Base-by-base conservation (phyloP, 83 land plant genomes). In the Isoetes engelmannii region DNA sequence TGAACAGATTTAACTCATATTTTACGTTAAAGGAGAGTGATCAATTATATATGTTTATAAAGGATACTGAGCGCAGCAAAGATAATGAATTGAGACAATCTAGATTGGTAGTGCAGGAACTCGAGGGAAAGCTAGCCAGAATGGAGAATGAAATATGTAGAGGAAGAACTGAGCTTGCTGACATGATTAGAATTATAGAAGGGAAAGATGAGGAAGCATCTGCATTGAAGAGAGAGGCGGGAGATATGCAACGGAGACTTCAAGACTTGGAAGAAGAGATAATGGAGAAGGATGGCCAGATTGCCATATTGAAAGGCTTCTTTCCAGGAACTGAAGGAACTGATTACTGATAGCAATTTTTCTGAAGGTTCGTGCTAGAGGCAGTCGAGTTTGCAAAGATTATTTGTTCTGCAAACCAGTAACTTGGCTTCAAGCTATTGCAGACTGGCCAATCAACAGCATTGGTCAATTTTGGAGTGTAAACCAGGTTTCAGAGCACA, bases 261-360 rank as follows among this genome's bases (percentile, higher is more conserved):
- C 74, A 72, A 57, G 50, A n/a, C 18, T 63, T 72, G 50, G 74
- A 72, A 65, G 74, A 72, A 6, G 72, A 72, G 21, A 49, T 72
- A 3, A 45, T 72, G 56, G 58, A 65, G 43, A 72, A 72, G 44
- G 74, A 72, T 43, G 74, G 74, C 5, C 74, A 72, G 66, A 72
- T 72, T 49, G 18, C 74, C 37, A 72, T 72, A 41, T 63, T 72
- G 20, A 72, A 72, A 72, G 57, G 68, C 13, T 51, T 45, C 18
- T 65, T 72, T 41, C 54, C 17, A 37, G 70, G 54, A 28, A 28
- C 37, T 28, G 37, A 28, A 28, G 37, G 2, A 28, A 28, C 37
- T 28, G 37, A 28, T 28, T 28, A 28, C 37, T 28, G 37, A 28
- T 28, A 28, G 37, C 37, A 28, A 0, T 28, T 28, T 28, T 28